Evolutionary conservation across 345 rosid species (phyloP), one percentile per base, ranked within the genome.

Genomic region (Aurinia saxatilis): DNA sequence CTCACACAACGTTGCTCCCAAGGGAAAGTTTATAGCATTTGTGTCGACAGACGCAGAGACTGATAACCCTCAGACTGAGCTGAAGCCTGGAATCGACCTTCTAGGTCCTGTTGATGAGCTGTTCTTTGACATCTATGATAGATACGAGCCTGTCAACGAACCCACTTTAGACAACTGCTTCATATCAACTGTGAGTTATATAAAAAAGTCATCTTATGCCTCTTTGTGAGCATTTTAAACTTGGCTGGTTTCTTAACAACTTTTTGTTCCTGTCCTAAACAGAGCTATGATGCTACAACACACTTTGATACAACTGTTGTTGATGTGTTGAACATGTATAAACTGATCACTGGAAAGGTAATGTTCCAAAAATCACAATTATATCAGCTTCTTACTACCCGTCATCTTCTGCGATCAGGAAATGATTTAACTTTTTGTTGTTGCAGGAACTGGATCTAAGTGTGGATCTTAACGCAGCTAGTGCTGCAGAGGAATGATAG

Each of bases 221-320:
- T 57, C 39, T 41, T 45, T 33, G 41, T 29, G 42, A 27, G 30
- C 47, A 5, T 14, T 19, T 17, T n/a, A 14, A 34, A 51, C 27
- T 37, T 50, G 46, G 7, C 19, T 79, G 17, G 51, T 8, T 53
- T 8, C 46, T 71, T 44, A 72, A 70, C 17, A 11, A 29, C 9
- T 5, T 65, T 5, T 27, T 41, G 50, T 67, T 41, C 50, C 48
- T 44, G 40, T 70, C 42, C 23, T n/a, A 18, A 61, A 78, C 92
- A 90, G 99, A 90, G 99, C 67, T 93, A 93, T 66, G 99, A 93
- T 81, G 81, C 99, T 29, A 87, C 97, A 57, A 93, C 97, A 27
- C 99, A 93, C 78, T 90, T 93, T 31, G 99, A 93, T 64, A 80
- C 95, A 10, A 93, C 96, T 27, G 97, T 93, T 16, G 67, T 50